phyloP scores from a whole-genome alignment of 805 yeast genomes.

The Aciculoconidium aculeatum region DNA sequence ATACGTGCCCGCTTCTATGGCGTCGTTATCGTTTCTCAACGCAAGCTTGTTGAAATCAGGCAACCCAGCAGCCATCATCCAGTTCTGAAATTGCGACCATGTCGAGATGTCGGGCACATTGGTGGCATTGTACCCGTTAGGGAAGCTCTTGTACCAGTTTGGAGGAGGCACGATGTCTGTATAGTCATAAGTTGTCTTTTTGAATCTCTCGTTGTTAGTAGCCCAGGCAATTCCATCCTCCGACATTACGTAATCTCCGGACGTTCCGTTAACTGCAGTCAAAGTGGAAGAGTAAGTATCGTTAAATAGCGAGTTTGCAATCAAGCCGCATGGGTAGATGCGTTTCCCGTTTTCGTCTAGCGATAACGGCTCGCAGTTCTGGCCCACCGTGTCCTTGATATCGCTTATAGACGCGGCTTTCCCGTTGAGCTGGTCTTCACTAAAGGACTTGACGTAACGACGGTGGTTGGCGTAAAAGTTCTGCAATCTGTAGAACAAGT shows the following conservation, averaged over 20 bases:
- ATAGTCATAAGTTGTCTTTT: slow-evolving; percentile 34
- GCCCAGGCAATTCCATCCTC: slow-evolving; percentile 38
- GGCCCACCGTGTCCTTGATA: slow-evolving; percentile 38
- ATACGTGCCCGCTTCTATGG: slow-evolving; percentile 52
- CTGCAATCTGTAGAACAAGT: slow-evolving; percentile 35
- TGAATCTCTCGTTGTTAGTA: slow-evolving; percentile 31
- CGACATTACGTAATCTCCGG: slow-evolving; percentile 26
- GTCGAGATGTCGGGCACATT: slow-evolving; percentile 39
- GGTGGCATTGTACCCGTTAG: slow-evolving; percentile 37
- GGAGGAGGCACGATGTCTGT: slow-evolving; percentile 40
- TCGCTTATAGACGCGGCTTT: slow-evolving; percentile 27
- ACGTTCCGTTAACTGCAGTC: slow-evolving; percentile 29
- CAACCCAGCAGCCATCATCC: slow-evolving; percentile 41
- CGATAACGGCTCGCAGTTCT: slow-evolving; percentile 40
- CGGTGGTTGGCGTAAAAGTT: slow-evolving; percentile 41
- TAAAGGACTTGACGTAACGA: slow-evolving; percentile 37
- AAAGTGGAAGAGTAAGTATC: slow-evolving; percentile 49
- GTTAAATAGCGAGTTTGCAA: slow-evolving; percentile 75
- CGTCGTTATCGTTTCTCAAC: slow-evolving; percentile 54
- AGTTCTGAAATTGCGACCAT: slow-evolving; percentile 42
- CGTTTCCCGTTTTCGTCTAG: slow-evolving; percentile 38
- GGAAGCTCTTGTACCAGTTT: slow-evolving; percentile 38
- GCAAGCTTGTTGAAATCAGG: slow-evolving; percentile 44
- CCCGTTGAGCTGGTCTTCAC: slow-evolving; percentile 40
- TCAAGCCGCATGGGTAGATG: slow-evolving; percentile 77